These are phyloP conservation scores for Phialocephala sp. DNA, from an alignment of 2,329 filamentous ascomycete genomes.

Conservation along the genomic window DNA sequence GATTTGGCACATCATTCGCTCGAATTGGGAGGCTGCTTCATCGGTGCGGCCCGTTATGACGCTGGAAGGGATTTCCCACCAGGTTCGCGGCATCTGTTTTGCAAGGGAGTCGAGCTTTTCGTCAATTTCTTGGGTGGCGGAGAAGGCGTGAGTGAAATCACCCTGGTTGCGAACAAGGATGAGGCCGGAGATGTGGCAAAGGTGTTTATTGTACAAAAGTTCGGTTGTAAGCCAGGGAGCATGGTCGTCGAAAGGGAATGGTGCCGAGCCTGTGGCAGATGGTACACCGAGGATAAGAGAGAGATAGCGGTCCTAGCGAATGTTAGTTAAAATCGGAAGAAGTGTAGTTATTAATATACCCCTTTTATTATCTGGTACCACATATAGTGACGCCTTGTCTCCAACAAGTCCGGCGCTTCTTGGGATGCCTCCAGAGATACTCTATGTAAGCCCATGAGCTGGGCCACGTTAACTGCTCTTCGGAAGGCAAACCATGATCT, in stretches of 20 bases:
- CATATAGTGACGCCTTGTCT: slow-evolving; percentile 46
- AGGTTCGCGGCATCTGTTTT: background rate
- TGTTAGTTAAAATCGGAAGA: background rate
- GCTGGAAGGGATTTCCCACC: background rate
- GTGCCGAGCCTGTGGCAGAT: too few relatives aligned
- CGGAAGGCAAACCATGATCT: slow-evolving; percentile 54
- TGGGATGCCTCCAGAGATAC: slow-evolving; percentile 13
- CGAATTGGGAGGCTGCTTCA: background rate
- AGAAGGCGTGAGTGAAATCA: too few relatives aligned
- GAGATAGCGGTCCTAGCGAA: slow-evolving; percentile 53
- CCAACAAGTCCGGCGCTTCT: slow-evolving; percentile 34
- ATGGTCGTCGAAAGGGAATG: too few relatives aligned
- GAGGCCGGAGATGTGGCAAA: too few relatives aligned
- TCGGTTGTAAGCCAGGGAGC: too few relatives aligned
- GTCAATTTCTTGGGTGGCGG: slow-evolving; percentile 16
- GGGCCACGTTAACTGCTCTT: slow-evolving; percentile 53
- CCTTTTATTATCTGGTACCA: slow-evolving; percentile 50
- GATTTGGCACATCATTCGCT: background rate
- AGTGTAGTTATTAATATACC: too few relatives aligned
- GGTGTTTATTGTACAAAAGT: too few relatives aligned
- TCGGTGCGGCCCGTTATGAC: background rate
- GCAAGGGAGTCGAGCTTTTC: background rate
- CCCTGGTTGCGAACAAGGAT: too few relatives aligned
- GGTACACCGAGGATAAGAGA: slow-evolving; percentile 54
- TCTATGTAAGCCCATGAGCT: slow-evolving; percentile 38